Conservation (phyloP, 495 filamentous ascomycete species). For the Penicillium pulvis region DNA sequence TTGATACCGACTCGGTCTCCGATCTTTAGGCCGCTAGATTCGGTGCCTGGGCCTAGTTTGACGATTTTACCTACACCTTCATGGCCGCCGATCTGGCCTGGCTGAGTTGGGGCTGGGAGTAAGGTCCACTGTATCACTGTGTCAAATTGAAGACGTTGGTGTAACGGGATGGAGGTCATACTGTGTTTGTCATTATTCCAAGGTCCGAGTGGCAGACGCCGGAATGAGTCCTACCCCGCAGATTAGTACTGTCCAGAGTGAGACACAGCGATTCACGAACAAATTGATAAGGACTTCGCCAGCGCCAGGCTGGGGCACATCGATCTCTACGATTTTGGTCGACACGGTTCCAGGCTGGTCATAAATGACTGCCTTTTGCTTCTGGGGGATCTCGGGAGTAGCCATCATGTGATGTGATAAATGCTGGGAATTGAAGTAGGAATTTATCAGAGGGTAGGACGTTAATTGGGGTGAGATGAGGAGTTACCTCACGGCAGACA, state of each 20-base stretch:
- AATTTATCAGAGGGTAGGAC: background rate
- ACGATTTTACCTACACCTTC: conserved; percentile 63
- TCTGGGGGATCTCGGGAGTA: conserved; percentile 54
- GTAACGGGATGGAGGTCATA: conserved; percentile 19
- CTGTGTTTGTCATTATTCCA: conserved; percentile 60
- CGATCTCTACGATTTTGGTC: conserved; percentile 66
- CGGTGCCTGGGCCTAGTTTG: conserved; percentile 57
- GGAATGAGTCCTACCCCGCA: conserved; percentile 56
- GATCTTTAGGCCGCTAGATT: conserved; percentile 57
- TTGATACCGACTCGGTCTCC: conserved; percentile 69
- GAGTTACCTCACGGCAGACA: background rate
- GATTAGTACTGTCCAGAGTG: conserved; percentile 4
- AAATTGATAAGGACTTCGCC: conserved; percentile 69
- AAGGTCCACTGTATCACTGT: conserved; percentile 41
- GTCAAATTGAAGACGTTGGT: conserved; percentile 13
- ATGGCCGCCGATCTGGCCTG: conserved; percentile 67
- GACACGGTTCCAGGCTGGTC: conserved; percentile 69
- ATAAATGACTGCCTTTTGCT: conserved; percentile 68
- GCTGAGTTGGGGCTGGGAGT: conserved; percentile 63
- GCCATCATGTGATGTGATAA: conserved; percentile 22
- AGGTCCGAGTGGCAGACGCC: conserved; percentile 73
- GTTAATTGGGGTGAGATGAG: background rate
- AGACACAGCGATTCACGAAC: conserved; percentile 30
- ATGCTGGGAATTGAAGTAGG: background rate
- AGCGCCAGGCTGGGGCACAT: conserved; percentile 64